Conservation (phyloP, 108 stramenopile species). For the Cyclotella cryptica region DNA sequence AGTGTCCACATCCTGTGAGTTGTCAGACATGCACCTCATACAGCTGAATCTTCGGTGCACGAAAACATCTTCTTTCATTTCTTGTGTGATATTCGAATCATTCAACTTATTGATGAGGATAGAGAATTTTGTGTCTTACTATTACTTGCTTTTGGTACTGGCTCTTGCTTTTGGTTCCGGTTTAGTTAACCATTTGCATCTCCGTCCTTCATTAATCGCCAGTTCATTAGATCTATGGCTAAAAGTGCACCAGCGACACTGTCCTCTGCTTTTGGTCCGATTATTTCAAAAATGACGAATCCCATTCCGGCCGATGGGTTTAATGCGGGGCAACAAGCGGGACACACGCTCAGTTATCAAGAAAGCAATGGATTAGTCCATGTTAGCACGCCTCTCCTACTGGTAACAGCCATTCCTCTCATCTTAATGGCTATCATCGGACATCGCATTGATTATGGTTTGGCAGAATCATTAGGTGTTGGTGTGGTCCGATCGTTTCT, state of each 20-base stretch:
- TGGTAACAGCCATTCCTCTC: conserved; percentile 42
- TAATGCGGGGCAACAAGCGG: too few relatives aligned
- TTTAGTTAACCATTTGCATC: too few relatives aligned
- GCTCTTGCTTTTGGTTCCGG: too few relatives aligned
- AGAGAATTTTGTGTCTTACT: too few relatives aligned
- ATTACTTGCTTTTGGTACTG: too few relatives aligned
- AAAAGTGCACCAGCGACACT: not conserved
- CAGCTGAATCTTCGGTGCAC: too few relatives aligned
- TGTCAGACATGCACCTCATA: too few relatives aligned
- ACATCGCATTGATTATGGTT: conserved; percentile 28
- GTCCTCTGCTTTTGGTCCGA: not conserved
- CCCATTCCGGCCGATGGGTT: not conserved
- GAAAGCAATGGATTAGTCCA: conserved; percentile 30
- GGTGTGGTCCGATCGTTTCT: conserved; percentile 60
- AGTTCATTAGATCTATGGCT: not conserved
- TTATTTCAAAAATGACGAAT: not conserved
- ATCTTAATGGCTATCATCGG: conserved; percentile 35
- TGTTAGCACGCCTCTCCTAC: conserved; percentile 36
- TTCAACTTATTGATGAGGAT: too few relatives aligned
- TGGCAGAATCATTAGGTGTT: conserved; percentile 37
- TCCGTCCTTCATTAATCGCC: not conserved
- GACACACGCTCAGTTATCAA: not conserved
- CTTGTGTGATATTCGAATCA: too few relatives aligned
- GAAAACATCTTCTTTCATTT: too few relatives aligned
- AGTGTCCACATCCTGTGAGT: too few relatives aligned